Evolutionary conservation across 2,329 filamentous ascomycete genomes (phyloP), one percentile per base, ranked within the genome.

Genomic region (Volutella citrinella): DNA sequence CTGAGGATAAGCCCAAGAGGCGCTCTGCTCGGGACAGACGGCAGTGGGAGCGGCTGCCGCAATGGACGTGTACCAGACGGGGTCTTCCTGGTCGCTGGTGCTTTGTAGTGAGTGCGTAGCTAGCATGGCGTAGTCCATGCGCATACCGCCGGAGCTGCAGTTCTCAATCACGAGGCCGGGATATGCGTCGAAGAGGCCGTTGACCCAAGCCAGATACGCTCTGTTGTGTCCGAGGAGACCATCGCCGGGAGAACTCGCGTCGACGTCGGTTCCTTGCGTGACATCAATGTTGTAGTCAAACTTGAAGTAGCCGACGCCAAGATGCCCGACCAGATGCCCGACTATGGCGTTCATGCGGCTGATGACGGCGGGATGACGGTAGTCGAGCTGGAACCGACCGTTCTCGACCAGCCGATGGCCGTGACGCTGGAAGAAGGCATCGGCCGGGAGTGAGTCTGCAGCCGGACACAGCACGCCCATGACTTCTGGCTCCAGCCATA

Each of bases 261-360:
- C n/a, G n/a, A 50, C 19, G 25, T 62, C 58, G 2, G 58, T 61
- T 7, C 58, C 59, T 24, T 59, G 52, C 0, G 48, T 45, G 12
- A 60, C 52, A 5, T 63, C 59, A 19, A 63, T 57, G 24, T 63
- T 63, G 37, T 62, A 61, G 38, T 63, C 59, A 25, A 62, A 61
- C 25, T 61, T 63, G 47, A 62, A 61, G 29, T 57, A 62, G 0
- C 57, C 51, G 5, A 45, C 55, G 1, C 55, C 56, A 11, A 53
- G 57, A 3, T 57, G 26, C 3, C 24, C 20, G 0, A 61, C 46
- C 0, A 56, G 40, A 0, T 42, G 31, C 13, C 55, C 40, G 9
- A 61, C 41, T 8, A 60, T 39, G 4, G 27, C 20, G 6, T 49
- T 37, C 48, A 61, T 53, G 8, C 38, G 40, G 5, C 41, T 31